Base-by-base conservation (phyloP, 148 eudicot species). In the Selenicereus undatus region DNA sequence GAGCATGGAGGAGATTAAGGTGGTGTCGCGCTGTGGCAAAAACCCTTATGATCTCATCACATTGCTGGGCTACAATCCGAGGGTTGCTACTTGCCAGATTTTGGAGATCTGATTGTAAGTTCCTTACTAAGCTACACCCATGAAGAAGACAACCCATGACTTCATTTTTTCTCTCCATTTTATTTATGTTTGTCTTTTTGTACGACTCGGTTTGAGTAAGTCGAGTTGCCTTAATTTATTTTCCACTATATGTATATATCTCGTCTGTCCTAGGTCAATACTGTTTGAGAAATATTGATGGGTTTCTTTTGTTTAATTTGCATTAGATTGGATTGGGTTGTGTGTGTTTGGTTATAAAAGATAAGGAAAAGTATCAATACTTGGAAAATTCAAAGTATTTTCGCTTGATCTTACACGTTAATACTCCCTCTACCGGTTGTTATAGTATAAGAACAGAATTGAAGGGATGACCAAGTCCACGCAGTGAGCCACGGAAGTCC, bases 91-190 rank as follows among this genome's bases (percentile, higher is more conserved):
- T 74, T 0, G 80, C 76, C 14, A 88, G 21, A 62, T 77, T 82
- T 24, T 77, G 85, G 22, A 92, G 87, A 76, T 83, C 85, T 29
- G 27, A 62, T 80, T 92, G 91, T 8, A 92, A 82, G 30, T 83
- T 85, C 78, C 81, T 89, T 21, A 88, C 92, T 81, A 91, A 69
- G 73, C 72, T 83, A 77, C 90, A 90, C 12, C 91, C 94, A 22
- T 83, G 78, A 27, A 80, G 54, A 52, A 90, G 72, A 75, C 82
- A 77, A 42, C 76, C 69, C 6, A 83, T 51, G 11, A 54, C n/a
- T 54, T 75, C 72, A 48, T 74, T 79, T 27, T 65, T 78, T 71
- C 82, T 88, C 30, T 91, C 90, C 94, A 60, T 60, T n/a, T 60
- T 60, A 21, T 21, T 60, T n/a, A 60, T 60, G 24, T 21, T 10